Evolutionary conservation across 208 protist species (phyloP).

Genomic region (Leptomonas seymouri): DNA sequence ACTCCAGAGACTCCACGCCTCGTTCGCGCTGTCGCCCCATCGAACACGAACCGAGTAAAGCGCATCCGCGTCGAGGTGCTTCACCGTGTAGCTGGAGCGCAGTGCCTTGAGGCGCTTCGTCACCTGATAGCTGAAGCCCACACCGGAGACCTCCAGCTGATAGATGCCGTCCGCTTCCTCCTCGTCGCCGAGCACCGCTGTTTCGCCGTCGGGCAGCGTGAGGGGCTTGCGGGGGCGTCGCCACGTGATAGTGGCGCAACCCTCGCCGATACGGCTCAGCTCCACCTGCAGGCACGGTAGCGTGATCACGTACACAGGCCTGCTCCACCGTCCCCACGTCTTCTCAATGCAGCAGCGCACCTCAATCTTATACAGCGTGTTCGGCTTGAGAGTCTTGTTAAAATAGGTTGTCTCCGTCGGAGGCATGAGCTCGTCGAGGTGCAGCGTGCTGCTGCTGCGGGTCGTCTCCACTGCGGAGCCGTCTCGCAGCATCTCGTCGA

Average conservation of each 20-base stretch:
- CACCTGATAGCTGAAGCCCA: constrained; percentile 66
- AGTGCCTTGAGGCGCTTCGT: constrained; percentile 79
- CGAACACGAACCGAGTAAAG: constrained; percentile 82
- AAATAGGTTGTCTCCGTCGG: constrained; percentile 45
- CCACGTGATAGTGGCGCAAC: constrained; percentile 78
- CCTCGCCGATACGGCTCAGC: constrained; percentile 78
- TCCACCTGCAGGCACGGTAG: constrained; percentile 73
- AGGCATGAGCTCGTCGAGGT: constrained; percentile 38
- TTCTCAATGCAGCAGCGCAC: constrained; percentile 84
- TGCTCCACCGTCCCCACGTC: constrained; percentile 89
- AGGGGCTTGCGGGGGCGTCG: constrained; percentile 53
- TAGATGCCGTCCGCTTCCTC: constrained; percentile 51
- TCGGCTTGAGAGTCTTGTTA: constrained; percentile 60
- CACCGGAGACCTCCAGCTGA: constrained; percentile 82
- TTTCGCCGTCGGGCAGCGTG: constrained; percentile 63
- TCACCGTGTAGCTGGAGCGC: constrained; percentile 66
- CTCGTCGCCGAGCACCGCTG: constrained; percentile 52
- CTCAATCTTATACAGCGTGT: constrained; percentile 78
- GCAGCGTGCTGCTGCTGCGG: constrained; percentile 27
- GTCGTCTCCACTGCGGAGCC: constrained; percentile 37
- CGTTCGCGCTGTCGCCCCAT: constrained; percentile 49
- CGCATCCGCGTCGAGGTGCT: constrained; percentile 77
- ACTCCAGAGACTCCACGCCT: constrained; percentile 78
- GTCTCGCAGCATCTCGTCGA: constrained; percentile 73
- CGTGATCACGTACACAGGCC: constrained; percentile 76